Base-by-base conservation (phyloP, 2,329 filamentous ascomycete species). In the Ilyonectria mors-panacis region DNA sequence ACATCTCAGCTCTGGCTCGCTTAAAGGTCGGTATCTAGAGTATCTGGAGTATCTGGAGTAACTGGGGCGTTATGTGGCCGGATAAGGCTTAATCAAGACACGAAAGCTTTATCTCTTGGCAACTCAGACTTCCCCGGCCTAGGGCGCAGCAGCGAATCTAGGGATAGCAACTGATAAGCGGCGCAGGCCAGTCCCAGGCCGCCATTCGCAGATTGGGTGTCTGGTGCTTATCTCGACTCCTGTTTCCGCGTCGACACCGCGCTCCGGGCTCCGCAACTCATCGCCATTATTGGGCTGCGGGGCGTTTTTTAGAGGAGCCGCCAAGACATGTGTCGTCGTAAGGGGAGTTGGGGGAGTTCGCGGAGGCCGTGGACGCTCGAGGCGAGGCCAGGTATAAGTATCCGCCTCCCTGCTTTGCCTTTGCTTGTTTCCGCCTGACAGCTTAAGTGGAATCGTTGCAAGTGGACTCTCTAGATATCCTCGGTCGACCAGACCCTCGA, bases 291-390 rank as follows among this genome's bases (percentile, higher is more conserved):
- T 56, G 48, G 48, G 42, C 37, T 10, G 61, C 42, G 61, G 28
- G n/a, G 19, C 37, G 45, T 50, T 17, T 17, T 47, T 53, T 39
- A 53, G 9, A 53, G 26, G 17, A 39, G 45, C 19, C 42, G 63
- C 63, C 63, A 65, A 65, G 63, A 55, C 23, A 51, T 2, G 5
- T 65, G 44, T 19, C 19, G 57, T 33, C 5, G 39, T 26, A 50
- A 47, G 28, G 56, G 30, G 26, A n/a, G 26, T 21, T 33, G 26
- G 48, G n/a, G 9, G 48, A 13, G 48, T 13, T 19, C 15, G 26
- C 9, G 26, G 28, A 19, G 33, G 28, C n/a, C 10, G 17, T 12
- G 47, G 21, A 33, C 48, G 26, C 39, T 4, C n/a, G 39, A 12
- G 13, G 42, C 30, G 21, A 47, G 8, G 17, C n/a, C 26, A 42